These are phyloP conservation scores for Annulohypoxylon maeteangense DNA, from an alignment of 495 filamentous ascomycete species.

Conservation along the genomic window DNA sequence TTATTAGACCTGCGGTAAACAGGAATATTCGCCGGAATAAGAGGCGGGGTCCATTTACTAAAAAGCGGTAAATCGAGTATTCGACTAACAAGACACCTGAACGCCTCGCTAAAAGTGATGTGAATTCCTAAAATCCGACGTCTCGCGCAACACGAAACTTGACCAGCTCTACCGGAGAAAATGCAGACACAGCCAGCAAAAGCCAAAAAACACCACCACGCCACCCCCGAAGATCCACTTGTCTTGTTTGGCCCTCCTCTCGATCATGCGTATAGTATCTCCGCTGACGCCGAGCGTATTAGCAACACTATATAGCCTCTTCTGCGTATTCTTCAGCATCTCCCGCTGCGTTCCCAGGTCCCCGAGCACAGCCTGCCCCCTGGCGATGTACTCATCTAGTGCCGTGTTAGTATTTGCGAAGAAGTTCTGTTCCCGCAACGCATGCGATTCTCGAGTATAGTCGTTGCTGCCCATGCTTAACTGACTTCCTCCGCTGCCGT, in stretches of 20 bases:
- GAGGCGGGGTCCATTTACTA: background rate
- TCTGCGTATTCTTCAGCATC: constrained; percentile 93
- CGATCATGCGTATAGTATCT: constrained; percentile 96
- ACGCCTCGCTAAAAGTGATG: constrained; percentile 36
- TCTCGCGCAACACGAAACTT: background rate
- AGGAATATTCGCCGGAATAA: background rate
- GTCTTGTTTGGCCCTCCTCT: constrained; percentile 89
- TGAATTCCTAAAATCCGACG: background rate
- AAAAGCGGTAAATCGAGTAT: constrained; percentile 6
- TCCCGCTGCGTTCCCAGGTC: constrained; percentile 92
- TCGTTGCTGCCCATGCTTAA: constrained; percentile 67
- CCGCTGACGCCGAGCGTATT: constrained; percentile 94
- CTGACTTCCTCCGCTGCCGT: constrained; percentile 57
- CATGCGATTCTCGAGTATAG: constrained; percentile 78
- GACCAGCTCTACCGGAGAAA: constrained; percentile 70
- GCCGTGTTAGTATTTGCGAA: constrained; percentile 78
- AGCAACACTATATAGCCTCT: constrained; percentile 87
- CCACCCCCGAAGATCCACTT: constrained; percentile 98
- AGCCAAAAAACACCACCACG: constrained; percentile 87
- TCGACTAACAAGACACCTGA: constrained; percentile 25
- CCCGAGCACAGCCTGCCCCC: constrained; percentile 87
- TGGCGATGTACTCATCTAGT: constrained; percentile 92
- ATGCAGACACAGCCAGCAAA: constrained; percentile 90
- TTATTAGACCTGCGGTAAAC: background rate
- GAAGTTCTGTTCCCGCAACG: constrained; percentile 91